Evolutionary conservation across 345 rosid species (phyloP).

Genomic region (Populus davidiana): DNA sequence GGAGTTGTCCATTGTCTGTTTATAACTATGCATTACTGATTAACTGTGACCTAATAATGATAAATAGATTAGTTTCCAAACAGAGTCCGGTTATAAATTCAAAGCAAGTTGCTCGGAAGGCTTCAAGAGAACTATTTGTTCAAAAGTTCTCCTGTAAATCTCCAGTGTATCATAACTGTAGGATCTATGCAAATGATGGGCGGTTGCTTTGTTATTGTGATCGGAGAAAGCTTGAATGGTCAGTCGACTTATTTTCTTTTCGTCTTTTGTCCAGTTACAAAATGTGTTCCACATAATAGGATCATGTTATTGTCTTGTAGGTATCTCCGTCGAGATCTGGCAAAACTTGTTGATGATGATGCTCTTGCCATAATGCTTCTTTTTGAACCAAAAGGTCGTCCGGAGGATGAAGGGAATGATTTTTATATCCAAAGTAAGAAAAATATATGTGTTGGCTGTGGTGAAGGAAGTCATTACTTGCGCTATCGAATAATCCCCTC

Average conservation of each 20-base stretch:
- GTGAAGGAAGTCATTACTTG: conserved; percentile 87
- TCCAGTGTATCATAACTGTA: conserved; percentile 92
- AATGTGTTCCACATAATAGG: conserved; percentile 9
- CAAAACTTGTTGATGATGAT: conserved; percentile 69
- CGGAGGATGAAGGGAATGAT: conserved; percentile 94
- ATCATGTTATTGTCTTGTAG: conserved; percentile 32
- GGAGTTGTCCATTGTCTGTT: conserved; percentile 65
- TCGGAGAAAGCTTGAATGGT: conserved; percentile 90
- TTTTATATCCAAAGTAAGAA: conserved; percentile 92
- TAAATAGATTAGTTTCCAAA: conserved; percentile 37
- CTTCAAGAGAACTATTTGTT: conserved; percentile 77
- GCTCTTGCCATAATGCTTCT: conserved; percentile 91
- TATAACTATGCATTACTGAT: conserved; percentile 70
- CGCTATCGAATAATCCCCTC: conserved; percentile 94
- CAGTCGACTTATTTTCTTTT: conserved; percentile 18
- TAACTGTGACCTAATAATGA: conserved; percentile 44
- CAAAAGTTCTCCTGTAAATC: conserved; percentile 94
- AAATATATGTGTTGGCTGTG: conserved; percentile 94
- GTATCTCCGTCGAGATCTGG: conserved; percentile 75
- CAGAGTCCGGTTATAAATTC: conserved; percentile 49
- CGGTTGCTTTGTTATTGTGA: conserved; percentile 92
- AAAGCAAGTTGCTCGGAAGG: conserved; percentile 58
- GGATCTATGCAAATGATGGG: conserved; percentile 93
- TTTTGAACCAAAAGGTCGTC: conserved; percentile 96
- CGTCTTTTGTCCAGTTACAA: conserved; percentile 1